A percentile compares a stretch with the other conserved stretches of the same genome.
Conservation (phyloP, 441 rosid species). For the Cnidoscolus chayamansa region DNA sequence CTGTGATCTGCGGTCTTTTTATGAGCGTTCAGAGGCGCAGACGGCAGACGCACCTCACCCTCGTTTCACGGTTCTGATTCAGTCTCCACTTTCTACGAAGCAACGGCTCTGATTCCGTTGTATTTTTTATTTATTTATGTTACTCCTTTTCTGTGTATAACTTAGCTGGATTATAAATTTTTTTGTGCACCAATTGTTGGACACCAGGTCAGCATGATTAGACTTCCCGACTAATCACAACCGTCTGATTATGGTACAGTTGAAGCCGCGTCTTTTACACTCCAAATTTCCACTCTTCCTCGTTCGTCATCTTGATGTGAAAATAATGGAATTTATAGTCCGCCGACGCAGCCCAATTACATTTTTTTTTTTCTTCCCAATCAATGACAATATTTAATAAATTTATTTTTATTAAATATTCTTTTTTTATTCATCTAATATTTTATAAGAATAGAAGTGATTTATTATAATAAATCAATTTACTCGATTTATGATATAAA, state of each 20-base stretch:
- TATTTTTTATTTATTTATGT: not conserved
- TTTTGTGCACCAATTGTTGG: not conserved
- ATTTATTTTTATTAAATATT: no score
- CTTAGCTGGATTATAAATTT: slow-evolving; percentile 14
- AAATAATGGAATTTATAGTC: no score
- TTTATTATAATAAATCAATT: no score
- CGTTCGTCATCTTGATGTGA: no score
- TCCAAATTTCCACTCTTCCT: not conserved
- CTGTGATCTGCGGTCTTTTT: not conserved
- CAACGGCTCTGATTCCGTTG: not conserved
- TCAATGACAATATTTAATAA: no score
- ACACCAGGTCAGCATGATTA: not conserved
- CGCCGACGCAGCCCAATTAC: no score
- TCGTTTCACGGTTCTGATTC: slow-evolving; percentile 1
- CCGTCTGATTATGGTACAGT: not conserved
- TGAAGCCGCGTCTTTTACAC: not conserved
- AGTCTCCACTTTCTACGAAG: not conserved
- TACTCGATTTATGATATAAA: no score
- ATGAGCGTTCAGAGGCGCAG: not conserved
- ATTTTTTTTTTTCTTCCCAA: no score
- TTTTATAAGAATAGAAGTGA: no score
- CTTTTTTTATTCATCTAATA: no score
- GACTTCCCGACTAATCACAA: not conserved
- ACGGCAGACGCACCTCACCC: not conserved
- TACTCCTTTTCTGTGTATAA: not conserved